Base-by-base conservation (phyloP, 192 early-diverging fungal species). In the Coemansia sp. region DNA sequence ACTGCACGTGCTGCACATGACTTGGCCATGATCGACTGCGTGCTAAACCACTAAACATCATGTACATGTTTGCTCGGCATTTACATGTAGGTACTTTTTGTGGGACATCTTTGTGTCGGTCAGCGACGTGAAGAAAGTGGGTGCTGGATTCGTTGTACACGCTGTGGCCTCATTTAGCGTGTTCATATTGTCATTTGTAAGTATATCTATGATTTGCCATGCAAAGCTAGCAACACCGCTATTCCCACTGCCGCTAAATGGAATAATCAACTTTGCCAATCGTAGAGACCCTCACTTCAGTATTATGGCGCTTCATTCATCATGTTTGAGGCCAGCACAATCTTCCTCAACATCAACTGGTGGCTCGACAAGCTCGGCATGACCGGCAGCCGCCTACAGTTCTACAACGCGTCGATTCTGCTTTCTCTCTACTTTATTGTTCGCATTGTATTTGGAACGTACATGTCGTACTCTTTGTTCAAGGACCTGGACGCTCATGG, bases 341-440 rank as follows among this genome's bases (percentile, higher is more conserved):
- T 91, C 12, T 95, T 95, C 64, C 83, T 97, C 41, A 95, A 96
- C 71, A 84, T 90, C 65, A 90, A 96, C 84, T 98, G 94, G 94
- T 82, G 74, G 73, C 62, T 81, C 87, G 95, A 98, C 83, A 98
- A 98, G 75, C 76, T 91, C 21, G 90, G 91, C 19, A 77, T 87
- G 83, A 92, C 91, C 25, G 95, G 94, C 53, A 82, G 83, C 25
- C 84, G 74, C 16, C 72, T 90, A 27, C 95, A 95, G 74, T 61
- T 90, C 54, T 83, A 92, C 65, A 98, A 98, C 67, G 95, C 93
- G 23, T 62, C 91, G n/a, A 56, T 89, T 12, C 74, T 98, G 49
- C 65, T 98, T 23, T 60, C 63, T 22, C 74, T 87, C 6, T 98
- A 95, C 77, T 89, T 98, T 55, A 37, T 57, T 29, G 86, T 85